Percentiles rank a stretch among this genome's conserved stretches.
phyloP scores from a whole-genome alignment of 352 stramenopile species.

The Lagenidium sp. region DNA sequence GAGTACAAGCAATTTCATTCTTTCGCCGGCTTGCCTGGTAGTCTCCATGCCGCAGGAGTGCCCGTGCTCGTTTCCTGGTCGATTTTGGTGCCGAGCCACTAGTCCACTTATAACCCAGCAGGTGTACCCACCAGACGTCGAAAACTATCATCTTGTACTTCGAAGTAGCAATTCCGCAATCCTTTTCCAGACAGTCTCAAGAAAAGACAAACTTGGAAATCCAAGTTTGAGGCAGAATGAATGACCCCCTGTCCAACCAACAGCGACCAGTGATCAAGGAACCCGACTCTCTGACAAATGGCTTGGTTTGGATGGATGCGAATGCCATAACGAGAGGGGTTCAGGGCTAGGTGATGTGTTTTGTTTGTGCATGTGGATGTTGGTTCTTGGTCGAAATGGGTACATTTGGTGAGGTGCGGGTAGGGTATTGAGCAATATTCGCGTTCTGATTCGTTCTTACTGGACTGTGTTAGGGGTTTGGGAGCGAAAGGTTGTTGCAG shows the following conservation, averaged over 20 bases:
- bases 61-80: no score
- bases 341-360: constrained; percentile 17
- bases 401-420: constrained; percentile 11
- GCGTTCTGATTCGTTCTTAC: constrained; percentile 4
- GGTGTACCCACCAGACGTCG: no score
- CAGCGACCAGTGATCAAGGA: constrained; percentile 9
- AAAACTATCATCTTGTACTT: no score
- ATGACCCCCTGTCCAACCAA: constrained; percentile 15
- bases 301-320: constrained; percentile 9
- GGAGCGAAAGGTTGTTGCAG: constrained; percentile 15
- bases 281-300: constrained; percentile 15
- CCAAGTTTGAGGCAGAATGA: no score
- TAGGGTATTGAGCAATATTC: constrained; percentile 3
- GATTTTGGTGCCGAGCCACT: no score
- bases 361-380: background rate
- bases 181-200: no score
- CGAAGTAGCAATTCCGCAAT: no score
- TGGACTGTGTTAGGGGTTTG: constrained; percentile 10
- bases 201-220: no score
- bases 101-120: no score
- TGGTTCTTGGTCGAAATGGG: constrained; percentile 12
- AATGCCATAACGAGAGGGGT: background rate
- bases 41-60: no score
- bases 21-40: no score
- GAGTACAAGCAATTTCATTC: no score